Conservation (phyloP, 164 flowering plant genomes). For the Piper betle region DNA sequence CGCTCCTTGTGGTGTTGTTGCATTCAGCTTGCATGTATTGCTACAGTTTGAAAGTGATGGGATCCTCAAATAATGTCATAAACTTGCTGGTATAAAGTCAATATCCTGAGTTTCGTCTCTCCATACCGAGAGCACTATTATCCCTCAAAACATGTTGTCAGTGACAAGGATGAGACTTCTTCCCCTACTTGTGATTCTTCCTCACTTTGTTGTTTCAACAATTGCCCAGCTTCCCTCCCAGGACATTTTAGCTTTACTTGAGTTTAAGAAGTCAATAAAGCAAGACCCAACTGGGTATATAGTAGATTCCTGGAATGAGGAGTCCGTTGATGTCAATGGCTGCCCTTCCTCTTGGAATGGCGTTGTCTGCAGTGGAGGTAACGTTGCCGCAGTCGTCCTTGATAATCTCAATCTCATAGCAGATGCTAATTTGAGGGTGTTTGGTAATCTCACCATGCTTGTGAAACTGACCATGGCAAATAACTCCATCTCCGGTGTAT, state of each 20-base stretch:
- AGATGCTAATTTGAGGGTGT: constrained; percentile 63
- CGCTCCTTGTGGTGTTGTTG: too few relatives aligned
- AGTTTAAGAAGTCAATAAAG: constrained; percentile 84
- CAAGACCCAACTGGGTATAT: constrained; percentile 88
- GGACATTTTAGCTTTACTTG: constrained; percentile 71
- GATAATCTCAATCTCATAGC: constrained; percentile 61
- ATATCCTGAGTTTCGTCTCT: too few relatives aligned
- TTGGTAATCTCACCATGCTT: constrained; percentile 74
- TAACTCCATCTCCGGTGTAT: constrained; percentile 55
- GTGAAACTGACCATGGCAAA: constrained; percentile 77
- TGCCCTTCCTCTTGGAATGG: constrained; percentile 99
- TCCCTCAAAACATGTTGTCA: neutral
- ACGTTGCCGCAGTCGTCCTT: constrained; percentile 77
- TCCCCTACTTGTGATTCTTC: constrained; percentile 1
- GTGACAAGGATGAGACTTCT: neutral
- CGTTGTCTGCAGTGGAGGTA: constrained; percentile 72
- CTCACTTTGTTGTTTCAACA: constrained; percentile 6
- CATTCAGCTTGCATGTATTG: too few relatives aligned
- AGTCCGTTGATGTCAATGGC: constrained; percentile 83
- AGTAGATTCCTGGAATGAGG: constrained; percentile 84
- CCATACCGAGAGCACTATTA: too few relatives aligned
- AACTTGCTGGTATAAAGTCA: too few relatives aligned
- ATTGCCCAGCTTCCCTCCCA: constrained; percentile 79
- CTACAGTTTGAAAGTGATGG: too few relatives aligned
- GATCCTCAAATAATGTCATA: too few relatives aligned